These are phyloP conservation scores for Escallonia rubra DNA, from an alignment of 129 eudicot genomes.

Conservation along the genomic window DNA sequence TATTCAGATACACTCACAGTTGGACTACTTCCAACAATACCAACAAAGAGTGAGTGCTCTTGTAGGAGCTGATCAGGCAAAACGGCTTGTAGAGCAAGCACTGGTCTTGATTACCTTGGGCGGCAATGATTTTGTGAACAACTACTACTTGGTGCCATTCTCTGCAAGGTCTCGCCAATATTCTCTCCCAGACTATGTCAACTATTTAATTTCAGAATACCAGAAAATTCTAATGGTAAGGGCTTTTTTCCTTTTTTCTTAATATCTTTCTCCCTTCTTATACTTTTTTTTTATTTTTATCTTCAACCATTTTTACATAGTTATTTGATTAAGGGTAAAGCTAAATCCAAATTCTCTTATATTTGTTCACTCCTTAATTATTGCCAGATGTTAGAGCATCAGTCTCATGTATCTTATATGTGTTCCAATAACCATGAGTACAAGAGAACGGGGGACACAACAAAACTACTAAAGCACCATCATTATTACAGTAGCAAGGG, in stretches of 20 bases:
- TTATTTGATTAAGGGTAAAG: no score
- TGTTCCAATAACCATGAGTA: no score
- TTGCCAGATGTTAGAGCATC: no score
- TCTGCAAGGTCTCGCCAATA: slow-evolving; percentile 54
- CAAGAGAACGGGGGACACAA: no score
- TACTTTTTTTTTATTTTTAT: background rate
- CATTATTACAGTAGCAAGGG: no score
- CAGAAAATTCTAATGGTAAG: slow-evolving; percentile 54
- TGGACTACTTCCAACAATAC: slow-evolving; percentile 53
- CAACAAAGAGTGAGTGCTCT: slow-evolving; percentile 42
- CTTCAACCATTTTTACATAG: background rate
- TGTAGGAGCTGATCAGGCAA: slow-evolving; percentile 44
- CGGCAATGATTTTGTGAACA: slow-evolving; percentile 83
- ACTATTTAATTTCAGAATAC: slow-evolving; percentile 59
- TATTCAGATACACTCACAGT: slow-evolving; percentile 42
- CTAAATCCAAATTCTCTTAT: no score
- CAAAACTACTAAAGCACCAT: no score
- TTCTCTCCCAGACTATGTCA: slow-evolving; percentile 44
- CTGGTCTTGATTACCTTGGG: slow-evolving; percentile 65
- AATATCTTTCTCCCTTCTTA: background rate
- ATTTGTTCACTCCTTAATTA: no score
- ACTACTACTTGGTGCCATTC: slow-evolving; percentile 55
- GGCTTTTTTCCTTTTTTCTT: no score
- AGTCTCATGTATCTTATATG: no score
- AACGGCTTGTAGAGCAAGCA: slow-evolving; percentile 37